Base-by-base conservation (phyloP, 1,139 yeast species). In the Blastobotrys apis region DNA sequence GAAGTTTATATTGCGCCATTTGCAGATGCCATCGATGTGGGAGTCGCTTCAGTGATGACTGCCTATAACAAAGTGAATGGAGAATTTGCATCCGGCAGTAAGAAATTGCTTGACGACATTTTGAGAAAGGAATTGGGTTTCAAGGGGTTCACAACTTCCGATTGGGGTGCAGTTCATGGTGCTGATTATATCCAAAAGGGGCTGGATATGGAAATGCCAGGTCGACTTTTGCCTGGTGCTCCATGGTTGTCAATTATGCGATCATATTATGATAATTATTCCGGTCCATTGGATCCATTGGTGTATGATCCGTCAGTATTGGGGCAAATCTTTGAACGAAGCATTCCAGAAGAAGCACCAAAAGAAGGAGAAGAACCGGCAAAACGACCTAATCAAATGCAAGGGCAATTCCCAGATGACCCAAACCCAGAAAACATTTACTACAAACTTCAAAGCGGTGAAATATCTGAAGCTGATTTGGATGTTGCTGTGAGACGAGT, bases 191-290 rank as follows among this genome's bases (percentile, higher is more conserved):
- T 78, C 0, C 62, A 77, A 23, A 72, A 82, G 1, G 86, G 86
- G 1, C 63, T 78, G 37, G 85, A 80, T 62, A 77, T 80, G 82
- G 68, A 75, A 3, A 80, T 80, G 84, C 85, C 85, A 0, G 84
- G 83, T 22, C 79, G 76, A 47, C 12, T 25, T 8, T 12, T 25
- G 8, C 27, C 27, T 8, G 27, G 27, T 25, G 10, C 27, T 12
- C 8, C 8, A 25, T 25, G 27, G 27, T 9, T 25, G 27, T 25
- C 27, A 8, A 25, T 25, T 12, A 25, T 25, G 27, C 8, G 27
- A 25, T 25, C 27, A 12, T 25, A 25, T 12, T 25, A 8, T 25
- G 27, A 25, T 12, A 25, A 25, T 12, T 12, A 25, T 9, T 8
- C 8, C 8, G 27, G 27, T 8, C 27, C 27, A 25, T 9, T 9